Evolutionary conservation across 1,284 basidiomycete genomes (phyloP), one percentile per base, ranked within the genome.

Genomic region (Melanopsichium pennsylvanicum): DNA sequence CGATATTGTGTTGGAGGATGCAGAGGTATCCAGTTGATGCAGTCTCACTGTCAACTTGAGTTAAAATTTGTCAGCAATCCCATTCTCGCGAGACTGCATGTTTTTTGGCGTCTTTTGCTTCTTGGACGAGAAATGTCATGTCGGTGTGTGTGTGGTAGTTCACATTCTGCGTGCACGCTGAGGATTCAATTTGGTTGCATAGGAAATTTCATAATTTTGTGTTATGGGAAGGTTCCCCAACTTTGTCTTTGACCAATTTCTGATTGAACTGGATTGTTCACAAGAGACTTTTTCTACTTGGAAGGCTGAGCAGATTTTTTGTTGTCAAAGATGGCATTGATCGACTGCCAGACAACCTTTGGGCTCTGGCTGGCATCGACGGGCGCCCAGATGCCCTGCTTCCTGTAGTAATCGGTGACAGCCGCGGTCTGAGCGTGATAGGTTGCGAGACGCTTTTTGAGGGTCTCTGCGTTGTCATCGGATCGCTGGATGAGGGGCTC

Each of bases 341-440:
- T 83, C 82, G 87, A 88, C 70, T 90, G 88, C 94, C 94, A 97
- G 23, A 97, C 94, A 57, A 96, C 86, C 63, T 85, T 86, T 15
- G 95, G 95, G 36, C 89, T 87, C 84, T 97, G 95, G 23, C 93
- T 90, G 55, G 93, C 95, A 81, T 98, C 95, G 70, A 98, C 86
- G 37, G 89, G 89, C 9, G 49, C 39, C 78, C 81, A 75, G 54
- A 81, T 81, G 66, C 91, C 90, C 78, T 92, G 90, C 73, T 86
- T 86, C 83, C 90, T 91, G 87, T 98, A 98, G 85, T 96, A 97
- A 48, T 92, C 92, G n/a, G 93, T 90, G 23, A 98, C 95, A 26
- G 94, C 93, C 4, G 89, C 90, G 19, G 95, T 98, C 83, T 96
- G 93, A 47, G 86, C 83, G 85, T 97, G 95, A 86, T 91, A 97